Base-by-base conservation (phyloP, 176 grass and related monocot genomes). In the Cymbopogon citratus region DNA sequence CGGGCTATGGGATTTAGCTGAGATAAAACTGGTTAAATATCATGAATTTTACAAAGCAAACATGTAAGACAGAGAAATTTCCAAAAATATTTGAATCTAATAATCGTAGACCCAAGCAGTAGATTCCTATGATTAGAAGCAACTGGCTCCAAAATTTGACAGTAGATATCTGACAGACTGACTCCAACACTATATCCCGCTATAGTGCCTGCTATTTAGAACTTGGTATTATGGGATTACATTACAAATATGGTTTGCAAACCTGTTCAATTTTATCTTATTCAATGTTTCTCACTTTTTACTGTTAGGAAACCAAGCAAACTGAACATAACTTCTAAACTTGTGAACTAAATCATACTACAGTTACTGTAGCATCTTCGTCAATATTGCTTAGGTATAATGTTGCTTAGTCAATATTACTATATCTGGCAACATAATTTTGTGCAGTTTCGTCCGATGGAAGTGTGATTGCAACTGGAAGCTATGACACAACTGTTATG, bases 401-500 rank as follows among this genome's bases (percentile, higher is more conserved):
- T 59, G n/a, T 59, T 59, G 54, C 54, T 59, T 24, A 59, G 54
- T 59, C 54, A 59, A 24, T 59, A 24, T 59, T 70, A 14, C 45
- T 36, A 86, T 41, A 86, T 49, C 7, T 75, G 73, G 23, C 13
- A 66, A 73, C 79, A 71, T 70, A 51, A 62, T 86, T 80, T 54
- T 69, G 39, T 92, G 80, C 89, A 94, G 92, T 87, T 78, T 94
- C 92, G 46, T 91, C 88, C 76, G 92, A 97, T 76, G 94, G 91
- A 82, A 97, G 84, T 82, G 89, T 97, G 62, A 87, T 97, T 84
- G 94, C 91, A 21, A 97, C 94, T 36, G 94, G 94, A 91, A 97
- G 91, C 79, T 91, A 97, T 85, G 94, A 97, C 76, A 97, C 94
- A 57, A 97, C 94, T 35, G 89, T 97, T 64, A 97, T 97, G 94